Evolutionary conservation across 805 yeast genomes (phyloP), one percentile per base, ranked within the genome.

Genomic region (Wickerhamomyces xylosicus): DNA sequence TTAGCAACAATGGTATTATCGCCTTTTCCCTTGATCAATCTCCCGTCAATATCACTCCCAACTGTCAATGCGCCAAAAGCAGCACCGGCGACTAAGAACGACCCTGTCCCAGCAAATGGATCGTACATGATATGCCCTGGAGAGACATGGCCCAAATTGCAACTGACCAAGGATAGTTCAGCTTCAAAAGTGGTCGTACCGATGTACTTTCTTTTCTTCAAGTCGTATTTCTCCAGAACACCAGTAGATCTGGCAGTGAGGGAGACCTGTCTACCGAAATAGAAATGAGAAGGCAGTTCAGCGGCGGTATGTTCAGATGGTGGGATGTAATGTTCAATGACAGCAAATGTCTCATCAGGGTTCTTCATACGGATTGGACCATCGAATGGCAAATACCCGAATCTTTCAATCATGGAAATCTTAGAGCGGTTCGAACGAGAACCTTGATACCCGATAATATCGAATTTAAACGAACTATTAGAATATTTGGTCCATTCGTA

Each of bases 121-220:
- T 92, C 98, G 54, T 85, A 90, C 54, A 83, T 74, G 3, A 87
- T 53, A 39, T 77, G 72, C 0, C 80, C 82, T 0, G 70, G 66
- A 29, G 58, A 66, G 13, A 81, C 85, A 45, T 83, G 87, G 0
- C 84, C 95, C 37, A 92, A 69, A 52, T 90, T 92, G 52, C 95
- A 84, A 22, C 94, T 81, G 14, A 89, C 81, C 35, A 92, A 61
- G 0, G 97, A 77, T 43, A 92, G 63, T 54, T 92, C 97, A 2
- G 96, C 95, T 49, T 92, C 98, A 60, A 92, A 92, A 15, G 96
- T 85, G 0, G 98, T 92, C 6, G 98, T 92, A 3, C 98, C 98
- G 41, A 85, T 89, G 53, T 83, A 87, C 38, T 78, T 80, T 52
- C 98, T 70, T 49, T 79, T 77, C 54, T 79, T 82, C 45, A 92